These are phyloP conservation scores for Rhododendron kiyosumense DNA, from an alignment of 148 eudicot genomes.

Conservation along the genomic window DNA sequence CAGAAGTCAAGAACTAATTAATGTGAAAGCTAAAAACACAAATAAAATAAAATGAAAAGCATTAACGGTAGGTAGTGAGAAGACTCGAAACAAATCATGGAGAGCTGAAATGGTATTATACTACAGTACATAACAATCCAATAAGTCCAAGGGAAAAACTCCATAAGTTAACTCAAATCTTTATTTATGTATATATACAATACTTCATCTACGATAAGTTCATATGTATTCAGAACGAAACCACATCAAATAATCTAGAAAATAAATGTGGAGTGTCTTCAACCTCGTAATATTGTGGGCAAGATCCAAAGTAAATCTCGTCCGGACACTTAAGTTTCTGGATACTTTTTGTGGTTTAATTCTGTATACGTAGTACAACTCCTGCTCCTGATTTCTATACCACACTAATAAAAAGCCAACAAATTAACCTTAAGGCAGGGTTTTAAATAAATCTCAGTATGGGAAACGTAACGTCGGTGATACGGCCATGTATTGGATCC, in stretches of 20 bases:
- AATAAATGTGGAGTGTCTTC: background rate
- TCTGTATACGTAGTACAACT: too few relatives aligned
- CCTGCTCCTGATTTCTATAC: too few relatives aligned
- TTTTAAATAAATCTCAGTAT: too few relatives aligned
- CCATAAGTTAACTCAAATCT: background rate
- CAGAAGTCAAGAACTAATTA: background rate
- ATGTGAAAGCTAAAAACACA: background rate
- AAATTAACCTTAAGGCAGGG: too few relatives aligned
- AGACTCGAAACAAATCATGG: background rate
- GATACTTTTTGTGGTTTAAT: too few relatives aligned
- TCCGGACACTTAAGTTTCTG: too few relatives aligned
- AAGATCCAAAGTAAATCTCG: too few relatives aligned
- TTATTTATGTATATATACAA: background rate
- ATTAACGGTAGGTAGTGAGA: background rate
- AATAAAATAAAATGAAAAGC: background rate
- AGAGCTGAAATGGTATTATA: background rate
- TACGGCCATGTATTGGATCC: too few relatives aligned
- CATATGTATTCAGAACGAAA: background rate
- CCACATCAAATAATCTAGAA: background rate
- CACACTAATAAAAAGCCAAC: too few relatives aligned
- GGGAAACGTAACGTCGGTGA: too few relatives aligned
- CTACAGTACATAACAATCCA: background rate
- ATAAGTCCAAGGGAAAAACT: background rate
- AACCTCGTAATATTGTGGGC: too few relatives aligned
- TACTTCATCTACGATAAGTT: background rate